phyloP scores from a whole-genome alignment of 2,329 filamentous ascomycete genomes.

The Beauveria sp. region DNA sequence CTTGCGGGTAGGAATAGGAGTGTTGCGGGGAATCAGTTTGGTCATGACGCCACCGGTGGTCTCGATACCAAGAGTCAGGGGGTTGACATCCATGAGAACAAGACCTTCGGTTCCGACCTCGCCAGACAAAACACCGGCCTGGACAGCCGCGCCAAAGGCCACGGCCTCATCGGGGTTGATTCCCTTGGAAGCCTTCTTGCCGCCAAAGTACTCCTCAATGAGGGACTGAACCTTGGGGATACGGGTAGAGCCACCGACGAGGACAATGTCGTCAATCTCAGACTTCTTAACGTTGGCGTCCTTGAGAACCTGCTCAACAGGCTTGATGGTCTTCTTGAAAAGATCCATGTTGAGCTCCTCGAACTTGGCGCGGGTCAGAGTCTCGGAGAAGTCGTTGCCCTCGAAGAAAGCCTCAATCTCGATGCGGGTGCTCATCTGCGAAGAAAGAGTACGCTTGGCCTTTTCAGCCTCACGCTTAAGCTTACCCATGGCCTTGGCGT shows the following conservation, averaged over 20 bases:
- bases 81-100: conserved; percentile 96
- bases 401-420: conserved; percentile 97
- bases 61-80: conserved; percentile 92
- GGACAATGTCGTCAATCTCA: conserved; percentile 92
- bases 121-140: conserved; percentile 89
- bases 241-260: conserved; percentile 97
- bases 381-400: conserved; percentile 97
- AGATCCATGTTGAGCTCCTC: conserved; percentile 98
- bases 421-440: conserved; percentile 85
- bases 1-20: conserved; percentile 90
- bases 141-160: conserved; percentile 93
- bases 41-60: conserved; percentile 98
- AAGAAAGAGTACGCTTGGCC: conserved; percentile 96
- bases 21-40: conserved; percentile 91
- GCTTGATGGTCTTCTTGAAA: conserved; percentile 99
- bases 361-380: conserved; percentile 96
- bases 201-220: conserved; percentile 89
- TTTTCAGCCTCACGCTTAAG: conserved; percentile 99
- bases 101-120: conserved; percentile 73
- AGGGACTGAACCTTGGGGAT: conserved; percentile 95
- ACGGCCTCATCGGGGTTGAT: conserved; percentile 99
- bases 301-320: conserved; percentile 96
- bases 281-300: conserved; percentile 96
- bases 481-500: conserved; percentile 97
- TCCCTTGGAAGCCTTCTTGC: conserved; percentile 98